Evolutionary conservation across 805 yeast genomes (phyloP).

Genomic region (Myxozyma monticola): DNA sequence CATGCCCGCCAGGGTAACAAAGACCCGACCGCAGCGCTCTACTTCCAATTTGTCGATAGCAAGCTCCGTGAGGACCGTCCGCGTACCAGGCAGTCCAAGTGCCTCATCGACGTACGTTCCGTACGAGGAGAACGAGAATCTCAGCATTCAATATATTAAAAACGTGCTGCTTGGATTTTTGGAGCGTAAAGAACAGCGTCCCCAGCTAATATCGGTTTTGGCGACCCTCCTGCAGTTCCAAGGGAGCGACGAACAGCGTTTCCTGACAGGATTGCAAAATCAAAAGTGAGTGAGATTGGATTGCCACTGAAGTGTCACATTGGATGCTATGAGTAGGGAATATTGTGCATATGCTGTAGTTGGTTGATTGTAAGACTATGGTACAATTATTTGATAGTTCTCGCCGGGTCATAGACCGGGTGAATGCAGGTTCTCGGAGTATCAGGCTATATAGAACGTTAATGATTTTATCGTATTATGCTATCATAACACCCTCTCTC

Average conservation of each 20-base stretch:
- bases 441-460: too few relatives aligned
- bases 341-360: too few relatives aligned
- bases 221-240: constrained; percentile 69
- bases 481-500: too few relatives aligned
- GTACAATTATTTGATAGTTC: too few relatives aligned
- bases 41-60: constrained; percentile 14
- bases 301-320: too few relatives aligned
- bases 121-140: constrained; percentile 25
- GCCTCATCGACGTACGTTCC: constrained; percentile 18
- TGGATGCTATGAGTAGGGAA: too few relatives aligned
- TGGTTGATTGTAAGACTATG: too few relatives aligned
- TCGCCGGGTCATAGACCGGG: too few relatives aligned
- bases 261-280: constrained; percentile 52
- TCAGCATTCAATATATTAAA: constrained; percentile 63
- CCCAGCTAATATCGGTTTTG: constrained; percentile 79
- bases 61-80: background rate
- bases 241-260: constrained; percentile 69
- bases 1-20: background rate
- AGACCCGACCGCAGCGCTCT: constrained; percentile 9
- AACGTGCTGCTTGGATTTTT: constrained; percentile 89
- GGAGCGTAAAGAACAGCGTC: constrained; percentile 90
- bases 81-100: constrained; percentile 5
- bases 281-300: constrained; percentile 3
- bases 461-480: too few relatives aligned
- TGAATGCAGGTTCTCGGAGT: too few relatives aligned